phyloP scores from a whole-genome alignment of 208 protist species.

The Trichomonas vaginalis region DNA sequence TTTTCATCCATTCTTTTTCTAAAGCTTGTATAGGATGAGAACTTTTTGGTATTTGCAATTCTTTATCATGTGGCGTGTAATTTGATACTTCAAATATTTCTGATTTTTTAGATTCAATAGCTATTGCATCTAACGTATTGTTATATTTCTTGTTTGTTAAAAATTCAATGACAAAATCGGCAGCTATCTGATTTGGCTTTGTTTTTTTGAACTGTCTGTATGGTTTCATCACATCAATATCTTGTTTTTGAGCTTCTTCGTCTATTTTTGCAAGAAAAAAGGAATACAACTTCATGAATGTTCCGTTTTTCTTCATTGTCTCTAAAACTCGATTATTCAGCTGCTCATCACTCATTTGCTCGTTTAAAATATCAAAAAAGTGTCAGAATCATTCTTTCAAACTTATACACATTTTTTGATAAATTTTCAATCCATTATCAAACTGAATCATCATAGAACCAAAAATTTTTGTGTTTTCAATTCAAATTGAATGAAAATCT shows the following conservation, averaged over 20 bases:
- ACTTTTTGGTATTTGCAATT: neutral
- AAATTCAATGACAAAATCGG: neutral
- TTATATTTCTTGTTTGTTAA: neutral
- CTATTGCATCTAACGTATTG: neutral
- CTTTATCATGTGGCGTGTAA: neutral
- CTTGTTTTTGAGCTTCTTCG: neutral
- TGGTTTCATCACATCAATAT: neutral
- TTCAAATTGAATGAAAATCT: too few relatives aligned
- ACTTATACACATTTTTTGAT: too few relatives aligned
- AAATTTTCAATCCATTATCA: too few relatives aligned
- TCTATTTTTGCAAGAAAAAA: neutral
- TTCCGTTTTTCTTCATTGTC: neutral
- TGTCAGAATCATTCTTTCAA: too few relatives aligned
- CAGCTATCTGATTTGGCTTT: neutral
- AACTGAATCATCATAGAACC: too few relatives aligned
- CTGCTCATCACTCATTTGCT: neutral
- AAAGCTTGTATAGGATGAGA: neutral
- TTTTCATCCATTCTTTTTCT: neutral
- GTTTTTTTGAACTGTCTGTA: neutral
- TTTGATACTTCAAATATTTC: neutral
- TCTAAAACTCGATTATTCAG: neutral
- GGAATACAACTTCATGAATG: neutral
- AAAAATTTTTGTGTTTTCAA: too few relatives aligned
- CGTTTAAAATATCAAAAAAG: too few relatives aligned
- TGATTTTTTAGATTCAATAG: neutral